Percentiles rank a stretch among this genome's conserved stretches.
phyloP scores from a whole-genome alignment of 306 rosid genomes.

The Malus domestica region DNA sequence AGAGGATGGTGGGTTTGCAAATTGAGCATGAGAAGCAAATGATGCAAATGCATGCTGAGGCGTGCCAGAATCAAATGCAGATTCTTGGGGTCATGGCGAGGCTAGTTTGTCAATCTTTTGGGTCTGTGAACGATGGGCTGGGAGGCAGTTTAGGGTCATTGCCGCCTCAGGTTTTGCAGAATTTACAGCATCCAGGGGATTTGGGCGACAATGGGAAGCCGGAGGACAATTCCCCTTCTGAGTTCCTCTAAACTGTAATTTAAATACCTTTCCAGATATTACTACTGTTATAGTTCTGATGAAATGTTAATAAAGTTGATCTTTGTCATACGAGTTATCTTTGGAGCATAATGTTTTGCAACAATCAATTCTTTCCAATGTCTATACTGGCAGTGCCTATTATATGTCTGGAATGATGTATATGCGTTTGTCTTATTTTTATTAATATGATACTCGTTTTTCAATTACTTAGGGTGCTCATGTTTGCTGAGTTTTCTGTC shows the following conservation, averaged over 20 bases:
- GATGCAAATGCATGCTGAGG: constrained; percentile 88
- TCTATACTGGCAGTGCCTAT: constrained; percentile 3
- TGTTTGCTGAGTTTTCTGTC: not conserved
- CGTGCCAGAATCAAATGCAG: constrained; percentile 89
- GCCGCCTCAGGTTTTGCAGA: constrained; percentile 77
- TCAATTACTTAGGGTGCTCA: not conserved
- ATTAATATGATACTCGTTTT: not conserved
- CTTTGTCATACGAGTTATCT: not conserved
- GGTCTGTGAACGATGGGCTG: constrained; percentile 61
- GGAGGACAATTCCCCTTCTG: constrained; percentile 77
- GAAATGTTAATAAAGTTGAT: constrained; percentile 4
- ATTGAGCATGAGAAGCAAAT: constrained; percentile 83
- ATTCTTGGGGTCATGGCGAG: constrained; percentile 71
- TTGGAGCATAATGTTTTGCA: not conserved
- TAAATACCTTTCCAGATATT: not conserved
- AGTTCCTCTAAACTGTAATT: constrained; percentile 46
- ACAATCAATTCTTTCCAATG: not conserved
- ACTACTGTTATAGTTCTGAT: not conserved
- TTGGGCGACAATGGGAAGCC: constrained; percentile 67
- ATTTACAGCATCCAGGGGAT: constrained; percentile 58
- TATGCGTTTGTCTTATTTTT: not conserved
- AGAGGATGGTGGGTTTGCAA: constrained; percentile 74
- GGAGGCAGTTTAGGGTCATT: constrained; percentile 57
- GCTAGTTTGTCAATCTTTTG: constrained; percentile 67
- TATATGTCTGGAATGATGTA: constrained; percentile 5